Evolutionary conservation across 345 rosid genomes (phyloP).

Genomic region (Lepidium sativum): DNA sequence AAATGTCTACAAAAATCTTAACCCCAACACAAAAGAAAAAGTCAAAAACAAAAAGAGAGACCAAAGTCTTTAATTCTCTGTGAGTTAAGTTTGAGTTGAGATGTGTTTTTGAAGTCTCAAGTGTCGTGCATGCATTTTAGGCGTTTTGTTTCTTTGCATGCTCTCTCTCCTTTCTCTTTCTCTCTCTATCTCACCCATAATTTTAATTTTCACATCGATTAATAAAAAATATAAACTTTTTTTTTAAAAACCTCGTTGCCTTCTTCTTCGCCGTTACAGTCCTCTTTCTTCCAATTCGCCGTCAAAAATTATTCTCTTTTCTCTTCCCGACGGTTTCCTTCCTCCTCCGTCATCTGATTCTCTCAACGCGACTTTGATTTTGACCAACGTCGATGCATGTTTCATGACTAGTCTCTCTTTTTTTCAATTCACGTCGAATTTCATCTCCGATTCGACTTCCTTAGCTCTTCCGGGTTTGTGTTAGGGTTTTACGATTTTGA

Average conservation of each 20-base stretch:
- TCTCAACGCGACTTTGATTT: neutral
- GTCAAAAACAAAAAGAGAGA: neutral
- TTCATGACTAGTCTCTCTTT: constrained; percentile 9
- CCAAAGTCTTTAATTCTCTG: constrained; percentile 5
- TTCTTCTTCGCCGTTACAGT: constrained; percentile 27
- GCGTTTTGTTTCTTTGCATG: constrained; percentile 56
- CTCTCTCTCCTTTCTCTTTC: constrained; percentile 30
- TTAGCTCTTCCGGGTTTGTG: neutral
- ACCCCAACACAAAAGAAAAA: neutral
- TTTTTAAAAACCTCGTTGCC: constrained; percentile 17
- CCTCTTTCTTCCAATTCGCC: constrained; percentile 15
- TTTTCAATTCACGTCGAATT: constrained; percentile 25
- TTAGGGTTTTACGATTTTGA: constrained; percentile 21
- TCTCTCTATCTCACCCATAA: constrained; percentile 24
- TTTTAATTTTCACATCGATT: constrained; percentile 15
- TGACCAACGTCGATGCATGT: constrained; percentile 30
- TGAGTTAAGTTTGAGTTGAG: constrained; percentile 13
- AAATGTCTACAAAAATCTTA: neutral
- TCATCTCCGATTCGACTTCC: constrained; percentile 10
- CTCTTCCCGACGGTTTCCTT: neutral
- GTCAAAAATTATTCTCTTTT: neutral
- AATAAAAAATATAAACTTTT: neutral
- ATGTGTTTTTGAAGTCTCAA: constrained; percentile 20
- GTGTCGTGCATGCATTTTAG: constrained; percentile 83
- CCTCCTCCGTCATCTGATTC: neutral